These are phyloP conservation scores for Xylaria arbuscula DNA, from an alignment of 2,329 filamentous ascomycete genomes.

Conservation along the genomic window DNA sequence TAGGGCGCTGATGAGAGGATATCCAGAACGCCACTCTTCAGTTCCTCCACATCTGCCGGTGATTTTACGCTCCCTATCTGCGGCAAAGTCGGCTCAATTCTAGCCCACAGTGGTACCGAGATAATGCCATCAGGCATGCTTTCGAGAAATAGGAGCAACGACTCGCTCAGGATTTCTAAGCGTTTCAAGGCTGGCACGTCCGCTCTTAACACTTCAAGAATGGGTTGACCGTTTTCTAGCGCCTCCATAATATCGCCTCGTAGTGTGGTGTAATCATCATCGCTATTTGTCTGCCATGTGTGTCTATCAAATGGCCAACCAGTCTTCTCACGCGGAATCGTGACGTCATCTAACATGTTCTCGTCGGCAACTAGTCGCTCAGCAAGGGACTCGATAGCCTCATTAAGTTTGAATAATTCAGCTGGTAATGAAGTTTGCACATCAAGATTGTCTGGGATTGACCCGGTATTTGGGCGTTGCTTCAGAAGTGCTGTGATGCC, in stretches of 20 bases:
- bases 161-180: slow-evolving; percentile 79
- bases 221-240: slow-evolving; percentile 74
- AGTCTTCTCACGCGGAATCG: slow-evolving; percentile 61
- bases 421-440: slow-evolving; percentile 84
- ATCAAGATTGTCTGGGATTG: slow-evolving; percentile 66
- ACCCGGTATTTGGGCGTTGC: slow-evolving; percentile 51
- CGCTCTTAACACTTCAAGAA: slow-evolving; percentile 70
- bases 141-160: slow-evolving; percentile 77
- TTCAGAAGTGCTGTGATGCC: slow-evolving; percentile 71
- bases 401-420: slow-evolving; percentile 89
- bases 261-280: slow-evolving; percentile 45
- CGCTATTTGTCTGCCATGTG: slow-evolving; percentile 44
- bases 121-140: slow-evolving; percentile 85
- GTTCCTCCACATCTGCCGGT: slow-evolving; percentile 52
- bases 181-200: slow-evolving; percentile 73
- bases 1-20: slow-evolving; percentile 76
- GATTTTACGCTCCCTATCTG: slow-evolving; percentile 49
- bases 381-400: slow-evolving; percentile 72
- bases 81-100: slow-evolving; percentile 69
- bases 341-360: slow-evolving; percentile 67
- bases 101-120: slow-evolving; percentile 74
- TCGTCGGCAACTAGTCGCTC: slow-evolving; percentile 70
- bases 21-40: slow-evolving; percentile 73
- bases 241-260: slow-evolving; percentile 66
- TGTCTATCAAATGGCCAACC: slow-evolving; percentile 69